phyloP scores from a whole-genome alignment of 257 asterid species.

The Plectranthus barbatus region DNA sequence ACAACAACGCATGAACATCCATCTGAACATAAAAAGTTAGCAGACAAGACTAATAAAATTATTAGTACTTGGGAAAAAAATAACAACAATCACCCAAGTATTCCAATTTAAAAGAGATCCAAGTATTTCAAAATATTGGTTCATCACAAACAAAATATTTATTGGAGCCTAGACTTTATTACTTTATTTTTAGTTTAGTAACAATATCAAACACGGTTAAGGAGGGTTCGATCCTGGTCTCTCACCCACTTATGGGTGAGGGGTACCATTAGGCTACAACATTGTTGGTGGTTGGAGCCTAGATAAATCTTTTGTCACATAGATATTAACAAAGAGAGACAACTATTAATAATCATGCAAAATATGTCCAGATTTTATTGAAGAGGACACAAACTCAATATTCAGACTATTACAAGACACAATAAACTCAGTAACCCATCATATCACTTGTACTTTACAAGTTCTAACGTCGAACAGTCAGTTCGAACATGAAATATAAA shows the following conservation, averaged over 20 bases:
- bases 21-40: constrained; percentile 41
- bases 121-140: not conserved
- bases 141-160: not conserved
- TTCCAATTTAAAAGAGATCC: not conserved
- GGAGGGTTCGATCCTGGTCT: too few species aligned
- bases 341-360: too few species aligned
- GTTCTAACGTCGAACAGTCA: constrained; percentile 1
- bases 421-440: not conserved
- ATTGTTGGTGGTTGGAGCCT: too few species aligned
- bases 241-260: too few species aligned
- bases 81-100: too few species aligned
- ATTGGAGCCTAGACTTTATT: not conserved
- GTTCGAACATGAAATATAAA: not conserved
- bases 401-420: not conserved
- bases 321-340: not conserved
- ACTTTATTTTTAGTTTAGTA: too few species aligned
- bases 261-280: too few species aligned
- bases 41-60: constrained; percentile 12
- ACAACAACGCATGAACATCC: constrained; percentile 92
- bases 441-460: not conserved
- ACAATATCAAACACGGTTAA: too few species aligned
- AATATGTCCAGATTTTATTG: too few species aligned
- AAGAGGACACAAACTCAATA: not conserved
- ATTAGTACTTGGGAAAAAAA: not conserved
- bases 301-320: not conserved